Evolutionary conservation across 768 basidiomycete genomes (phyloP), one percentile per base, ranked within the genome.

Genomic region (Strobilomyces echinocephalus): DNA sequence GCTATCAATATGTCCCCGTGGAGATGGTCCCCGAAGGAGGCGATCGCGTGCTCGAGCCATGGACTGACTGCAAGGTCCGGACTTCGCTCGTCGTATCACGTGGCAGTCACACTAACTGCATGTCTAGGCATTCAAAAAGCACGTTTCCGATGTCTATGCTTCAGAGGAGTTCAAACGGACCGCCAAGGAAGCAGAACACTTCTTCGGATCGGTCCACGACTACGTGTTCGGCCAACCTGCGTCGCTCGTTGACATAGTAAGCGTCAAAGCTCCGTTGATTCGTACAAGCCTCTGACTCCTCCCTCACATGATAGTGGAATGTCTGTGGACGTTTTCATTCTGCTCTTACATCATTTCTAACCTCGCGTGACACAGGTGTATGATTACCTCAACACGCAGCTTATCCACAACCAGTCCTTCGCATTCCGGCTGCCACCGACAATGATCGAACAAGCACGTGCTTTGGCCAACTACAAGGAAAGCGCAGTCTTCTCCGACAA

Each of bases 1-100:
- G 88, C 1, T 94, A 92, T 71, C 89, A 91, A 71, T 94, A 93
- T 60, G 80, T 93, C 50, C 88, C 90, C 30, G 86, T 93, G 46
- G 88, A 90, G 67, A 66, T 69, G 66, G 40, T 53, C 15, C 45
- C 63, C 1, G 61, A 62, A 45, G 57, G 59, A 52, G 85, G 87
- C 56, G 87, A 90, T 67, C 82, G 84, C 61, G 87, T 87, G 51
- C 73, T 92, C 58, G 88, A 92, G 72, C 84, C 84, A 49, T 92
- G 87, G 88, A 79, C 79, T 8, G 73, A 77, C 54, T 84, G 83
- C 66, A 78, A 80, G 21, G 79, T 82, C 57, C 49, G 73, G 58
- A 36, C 34, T 43, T 14, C 21, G 46, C 41, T 60, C 56, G 7
- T 36, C 18, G 11, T 67, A 78, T 76, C 70, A 78, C 77, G 52